phyloP scores from a whole-genome alignment of 129 eudicot genomes.

The Pseudognaphalium luteoalbum region DNA sequence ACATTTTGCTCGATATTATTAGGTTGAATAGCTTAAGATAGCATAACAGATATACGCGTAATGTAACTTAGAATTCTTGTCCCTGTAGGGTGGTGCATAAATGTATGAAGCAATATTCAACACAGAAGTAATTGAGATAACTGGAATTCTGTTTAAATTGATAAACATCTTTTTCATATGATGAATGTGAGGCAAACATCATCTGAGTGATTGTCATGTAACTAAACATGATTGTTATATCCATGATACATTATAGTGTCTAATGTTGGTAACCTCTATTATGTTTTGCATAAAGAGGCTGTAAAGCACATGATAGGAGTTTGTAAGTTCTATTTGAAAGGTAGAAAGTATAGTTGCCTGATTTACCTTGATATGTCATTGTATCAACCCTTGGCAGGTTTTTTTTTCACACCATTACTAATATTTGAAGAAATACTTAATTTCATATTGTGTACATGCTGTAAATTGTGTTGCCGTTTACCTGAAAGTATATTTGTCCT shows the following conservation, averaged over 20 bases:
- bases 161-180: constrained; percentile 4
- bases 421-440: not conserved
- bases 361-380: not conserved
- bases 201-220: constrained; percentile 6
- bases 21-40: constrained; percentile 13
- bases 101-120: not conserved
- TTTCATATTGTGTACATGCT: constrained; percentile 11
- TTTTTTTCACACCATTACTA: not conserved
- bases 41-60: constrained; percentile 2
- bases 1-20: not conserved
- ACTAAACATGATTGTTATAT: constrained; percentile 7
- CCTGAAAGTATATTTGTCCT: not conserved
- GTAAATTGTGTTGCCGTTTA: not conserved
- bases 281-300: constrained; percentile 12
- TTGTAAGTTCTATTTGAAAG: not conserved
- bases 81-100: constrained; percentile 7
- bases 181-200: constrained; percentile 5
- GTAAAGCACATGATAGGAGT: constrained; percentile 4
- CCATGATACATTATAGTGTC: constrained; percentile 2
- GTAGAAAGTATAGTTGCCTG: not conserved
- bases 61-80: constrained; percentile 15
- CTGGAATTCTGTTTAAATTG: not conserved
- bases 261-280: constrained; percentile 5
- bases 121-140: not conserved
- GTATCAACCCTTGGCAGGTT: not conserved